Conservation (phyloP, 139 green algal genomes). For the Chlorella sp. region DNA sequence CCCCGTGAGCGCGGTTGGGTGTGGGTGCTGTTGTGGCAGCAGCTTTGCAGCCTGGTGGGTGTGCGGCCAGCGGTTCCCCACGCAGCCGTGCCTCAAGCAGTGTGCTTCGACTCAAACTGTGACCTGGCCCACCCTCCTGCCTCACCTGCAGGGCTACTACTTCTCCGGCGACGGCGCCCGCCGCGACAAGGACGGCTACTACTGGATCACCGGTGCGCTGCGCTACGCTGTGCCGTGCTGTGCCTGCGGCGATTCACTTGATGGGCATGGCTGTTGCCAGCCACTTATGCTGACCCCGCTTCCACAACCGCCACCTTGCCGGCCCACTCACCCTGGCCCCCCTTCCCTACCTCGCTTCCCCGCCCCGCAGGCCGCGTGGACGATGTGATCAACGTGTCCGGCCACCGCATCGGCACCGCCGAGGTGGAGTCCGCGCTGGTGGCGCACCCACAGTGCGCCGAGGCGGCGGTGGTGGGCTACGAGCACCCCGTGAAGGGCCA, state of each 20-base stretch:
- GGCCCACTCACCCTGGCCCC: background rate
- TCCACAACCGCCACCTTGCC: no score
- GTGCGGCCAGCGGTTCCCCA: no score
- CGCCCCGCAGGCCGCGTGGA: slow-evolving; percentile 80
- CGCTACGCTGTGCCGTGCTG: background rate
- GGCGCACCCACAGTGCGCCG: slow-evolving; percentile 75
- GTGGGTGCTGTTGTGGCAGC: no score
- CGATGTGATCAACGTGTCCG: slow-evolving; percentile 91
- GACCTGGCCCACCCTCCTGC: background rate
- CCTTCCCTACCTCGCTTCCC: background rate
- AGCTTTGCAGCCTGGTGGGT: no score
- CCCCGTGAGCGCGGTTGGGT: slow-evolving; percentile 32
- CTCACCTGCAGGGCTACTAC: slow-evolving; percentile 72
- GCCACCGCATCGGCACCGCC: slow-evolving; percentile 93
- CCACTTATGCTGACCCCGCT: no score
- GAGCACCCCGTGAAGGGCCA: slow-evolving; percentile 80
- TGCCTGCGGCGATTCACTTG: background rate
- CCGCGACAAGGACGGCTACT: slow-evolving; percentile 80
- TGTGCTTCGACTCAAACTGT: no score
- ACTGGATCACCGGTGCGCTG: slow-evolving; percentile 74
- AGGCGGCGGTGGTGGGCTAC: slow-evolving; percentile 75
- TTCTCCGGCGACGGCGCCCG: slow-evolving; percentile 82
- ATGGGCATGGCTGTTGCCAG: no score
- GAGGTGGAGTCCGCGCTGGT: slow-evolving; percentile 95
- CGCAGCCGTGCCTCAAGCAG: no score